Conservation (phyloP, 129 eudicot species). For the Lactuca saligna region DNA sequence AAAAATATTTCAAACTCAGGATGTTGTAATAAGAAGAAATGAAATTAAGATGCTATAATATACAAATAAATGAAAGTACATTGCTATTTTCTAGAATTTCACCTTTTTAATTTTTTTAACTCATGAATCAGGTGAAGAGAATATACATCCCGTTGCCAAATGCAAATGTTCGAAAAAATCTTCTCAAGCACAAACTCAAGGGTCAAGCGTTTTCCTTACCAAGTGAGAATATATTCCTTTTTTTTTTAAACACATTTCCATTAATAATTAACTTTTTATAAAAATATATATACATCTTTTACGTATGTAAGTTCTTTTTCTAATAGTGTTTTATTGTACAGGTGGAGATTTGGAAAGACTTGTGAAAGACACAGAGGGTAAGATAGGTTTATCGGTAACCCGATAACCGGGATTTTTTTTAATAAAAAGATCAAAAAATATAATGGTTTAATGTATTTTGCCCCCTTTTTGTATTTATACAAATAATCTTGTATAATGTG, state of each 20-base stretch:
- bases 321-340: conserved; percentile 38
- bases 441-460: no score
- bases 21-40: no score
- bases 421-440: no score
- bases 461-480: background rate
- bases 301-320: background rate
- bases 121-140: conserved; percentile 76
- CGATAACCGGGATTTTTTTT: no score
- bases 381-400: conserved; percentile 18
- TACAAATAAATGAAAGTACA: no score
- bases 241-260: background rate
- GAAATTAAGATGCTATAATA: no score
- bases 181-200: conserved; percentile 83
- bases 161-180: conserved; percentile 62
- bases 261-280: background rate
- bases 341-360: conserved; percentile 90
- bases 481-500: background rate
- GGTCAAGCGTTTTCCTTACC: conserved; percentile 94
- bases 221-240: conserved; percentile 40
- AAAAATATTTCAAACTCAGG: no score
- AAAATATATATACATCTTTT: background rate
- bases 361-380: conserved; percentile 85
- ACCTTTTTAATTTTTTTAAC: background rate
- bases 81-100: no score
- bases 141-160: conserved; percentile 97